phyloP scores from a whole-genome alignment of 2,329 filamentous ascomycete species.

The Aspergillus quadricinctus region DNA sequence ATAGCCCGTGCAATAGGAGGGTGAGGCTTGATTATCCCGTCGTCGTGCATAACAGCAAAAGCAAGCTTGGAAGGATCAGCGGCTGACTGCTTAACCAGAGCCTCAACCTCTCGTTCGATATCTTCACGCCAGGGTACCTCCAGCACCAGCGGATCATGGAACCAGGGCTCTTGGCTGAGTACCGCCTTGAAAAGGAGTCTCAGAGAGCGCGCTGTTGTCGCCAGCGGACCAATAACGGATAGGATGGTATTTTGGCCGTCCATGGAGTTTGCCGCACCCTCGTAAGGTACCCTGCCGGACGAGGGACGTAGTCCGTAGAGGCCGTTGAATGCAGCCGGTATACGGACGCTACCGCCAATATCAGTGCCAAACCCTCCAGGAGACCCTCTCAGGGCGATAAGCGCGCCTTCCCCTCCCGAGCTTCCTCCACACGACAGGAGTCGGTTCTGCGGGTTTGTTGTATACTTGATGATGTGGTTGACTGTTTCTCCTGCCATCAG shows the following conservation, averaged over 20 bases:
- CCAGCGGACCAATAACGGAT: constrained; percentile 61
- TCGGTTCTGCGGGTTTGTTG: constrained; percentile 54
- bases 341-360: constrained; percentile 53
- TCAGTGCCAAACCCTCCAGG: constrained; percentile 57
- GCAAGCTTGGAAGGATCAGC: constrained; percentile 39
- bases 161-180: constrained; percentile 59
- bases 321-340: constrained; percentile 58
- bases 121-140: constrained; percentile 62
- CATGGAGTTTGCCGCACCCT: constrained; percentile 59
- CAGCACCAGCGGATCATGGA: constrained; percentile 60
- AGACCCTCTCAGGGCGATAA: constrained; percentile 52
- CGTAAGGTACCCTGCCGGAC: constrained; percentile 50
- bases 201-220: constrained; percentile 52
- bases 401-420: constrained; percentile 56
- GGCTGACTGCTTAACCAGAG: constrained; percentile 36
- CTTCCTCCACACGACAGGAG: constrained; percentile 53
- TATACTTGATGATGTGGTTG: constrained; percentile 59
- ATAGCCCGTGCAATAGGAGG: constrained; percentile 57
- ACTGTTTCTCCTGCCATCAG: constrained; percentile 57
- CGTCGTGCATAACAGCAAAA: constrained; percentile 53
- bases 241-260: constrained; percentile 61
- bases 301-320: constrained; percentile 55
- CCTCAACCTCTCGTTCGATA: constrained; percentile 29
- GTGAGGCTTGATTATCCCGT: constrained; percentile 49
- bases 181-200: constrained; percentile 54